Percentiles rank a stretch among this genome's conserved stretches.
Evolutionary conservation across 2,329 filamentous ascomycete genomes (phyloP).

Genomic region (Amauroascus verrucosus): DNA sequence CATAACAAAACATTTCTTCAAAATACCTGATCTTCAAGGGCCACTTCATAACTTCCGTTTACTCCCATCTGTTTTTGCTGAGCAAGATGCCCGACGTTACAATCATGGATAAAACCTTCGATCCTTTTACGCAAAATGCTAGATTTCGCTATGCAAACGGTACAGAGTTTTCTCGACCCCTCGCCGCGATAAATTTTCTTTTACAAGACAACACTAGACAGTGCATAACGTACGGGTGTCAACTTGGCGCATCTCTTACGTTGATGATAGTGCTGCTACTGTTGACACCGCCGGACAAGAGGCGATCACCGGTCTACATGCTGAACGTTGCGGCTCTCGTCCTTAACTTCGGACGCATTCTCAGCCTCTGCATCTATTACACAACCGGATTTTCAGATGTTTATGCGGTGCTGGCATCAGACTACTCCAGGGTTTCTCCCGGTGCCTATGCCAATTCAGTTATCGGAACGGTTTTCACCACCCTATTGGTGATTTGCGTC

Average conservation of each 20-base stretch:
- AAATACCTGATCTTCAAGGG: background rate
- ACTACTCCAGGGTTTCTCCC: slow-evolving; percentile 43
- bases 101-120: slow-evolving; percentile 29
- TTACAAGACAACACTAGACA: slow-evolving; percentile 40
- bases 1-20: background rate
- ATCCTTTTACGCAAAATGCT: slow-evolving; percentile 45
- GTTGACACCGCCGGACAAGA: slow-evolving; percentile 57
- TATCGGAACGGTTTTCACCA: slow-evolving; percentile 39
- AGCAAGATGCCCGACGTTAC: background rate
- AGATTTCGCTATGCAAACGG: slow-evolving; percentile 40
- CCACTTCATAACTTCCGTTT: background rate
- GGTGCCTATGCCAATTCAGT: slow-evolving; percentile 41
- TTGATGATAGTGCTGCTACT: slow-evolving; percentile 57
- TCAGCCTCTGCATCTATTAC: slow-evolving; percentile 43
- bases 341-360: slow-evolving; percentile 48
- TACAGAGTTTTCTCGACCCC: slow-evolving; percentile 30
- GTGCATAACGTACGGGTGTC: slow-evolving; percentile 56
- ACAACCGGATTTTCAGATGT: slow-evolving; percentile 51
- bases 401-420: slow-evolving; percentile 49
- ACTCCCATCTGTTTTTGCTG: background rate
- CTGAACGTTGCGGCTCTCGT: slow-evolving; percentile 54
- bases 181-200: slow-evolving; percentile 38
- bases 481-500: slow-evolving; percentile 46
- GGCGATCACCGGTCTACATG: slow-evolving; percentile 53
- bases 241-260: slow-evolving; percentile 58